These are phyloP conservation scores for Alternaria postmessia DNA, from an alignment of 2,329 filamentous ascomycete species.

Conservation along the genomic window DNA sequence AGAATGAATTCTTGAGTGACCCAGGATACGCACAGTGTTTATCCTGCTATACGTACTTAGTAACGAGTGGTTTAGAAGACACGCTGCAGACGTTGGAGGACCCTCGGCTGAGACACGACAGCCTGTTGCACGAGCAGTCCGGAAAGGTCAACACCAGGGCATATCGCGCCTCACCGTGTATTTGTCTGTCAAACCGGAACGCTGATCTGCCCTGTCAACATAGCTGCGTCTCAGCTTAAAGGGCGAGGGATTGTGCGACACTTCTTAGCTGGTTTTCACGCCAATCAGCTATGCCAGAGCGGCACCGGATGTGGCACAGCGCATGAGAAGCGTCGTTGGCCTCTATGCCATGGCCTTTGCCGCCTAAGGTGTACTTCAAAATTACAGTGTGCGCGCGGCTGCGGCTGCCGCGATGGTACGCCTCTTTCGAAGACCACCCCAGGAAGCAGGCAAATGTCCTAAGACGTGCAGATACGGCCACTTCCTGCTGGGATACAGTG, in stretches of 20 bases:
- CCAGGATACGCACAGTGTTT: conserved; percentile 1
- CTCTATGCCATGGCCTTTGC: conserved; percentile 6
- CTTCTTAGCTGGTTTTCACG: background rate
- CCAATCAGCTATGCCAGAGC: conserved; percentile 5
- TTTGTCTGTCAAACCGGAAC: background rate
- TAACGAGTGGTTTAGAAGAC: background rate
- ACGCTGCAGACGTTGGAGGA: conserved; percentile 1
- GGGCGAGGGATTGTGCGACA: conserved; percentile 8
- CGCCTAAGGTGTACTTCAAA: background rate
- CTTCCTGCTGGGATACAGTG: background rate
- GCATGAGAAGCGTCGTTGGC: conserved; percentile 7
- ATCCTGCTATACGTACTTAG: background rate
- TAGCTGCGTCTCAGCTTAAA: conserved; percentile 3
- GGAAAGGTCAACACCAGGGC: conserved; percentile 1
- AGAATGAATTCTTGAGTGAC: background rate
- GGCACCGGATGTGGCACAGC: conserved; percentile 8
- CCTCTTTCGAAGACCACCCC: background rate
- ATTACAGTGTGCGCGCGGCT: background rate
- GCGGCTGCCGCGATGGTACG: background rate
- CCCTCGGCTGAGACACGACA: background rate
- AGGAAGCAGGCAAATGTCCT: conserved; percentile 7
- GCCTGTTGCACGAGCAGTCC: background rate
- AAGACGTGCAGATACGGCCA: background rate
- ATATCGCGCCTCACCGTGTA: conserved; percentile 1
- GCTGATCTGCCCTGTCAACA: background rate